Percentiles rank a stretch among this genome's conserved stretches.
Conservation (phyloP, 2,329 filamentous ascomycete species). For the Stenocarpella maydis region DNA sequence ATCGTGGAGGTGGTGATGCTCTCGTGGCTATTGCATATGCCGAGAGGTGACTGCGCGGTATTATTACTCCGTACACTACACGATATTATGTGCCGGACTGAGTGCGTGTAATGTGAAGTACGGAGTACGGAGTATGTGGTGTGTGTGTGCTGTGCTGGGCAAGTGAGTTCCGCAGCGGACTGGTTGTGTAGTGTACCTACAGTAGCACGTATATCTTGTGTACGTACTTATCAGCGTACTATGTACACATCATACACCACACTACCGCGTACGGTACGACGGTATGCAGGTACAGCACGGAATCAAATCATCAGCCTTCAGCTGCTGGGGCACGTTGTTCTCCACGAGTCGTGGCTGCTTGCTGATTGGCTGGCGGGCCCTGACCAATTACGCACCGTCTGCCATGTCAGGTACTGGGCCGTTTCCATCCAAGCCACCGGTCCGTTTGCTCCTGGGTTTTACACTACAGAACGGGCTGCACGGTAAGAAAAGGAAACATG, state of each 20-base stretch:
- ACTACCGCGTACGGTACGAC: no score
- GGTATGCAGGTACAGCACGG: slow-evolving; percentile 22
- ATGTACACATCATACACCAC: no score
- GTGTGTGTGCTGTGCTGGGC: not conserved
- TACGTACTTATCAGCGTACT: no score
- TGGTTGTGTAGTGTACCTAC: not conserved
- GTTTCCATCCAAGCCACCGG: slow-evolving; percentile 2
- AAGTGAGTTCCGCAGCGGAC: slow-evolving; percentile 22
- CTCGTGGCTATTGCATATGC: not conserved
- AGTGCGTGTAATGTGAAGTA: no score
- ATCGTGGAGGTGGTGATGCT: slow-evolving; percentile 22
- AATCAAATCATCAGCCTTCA: no score
- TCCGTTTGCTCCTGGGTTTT: no score
- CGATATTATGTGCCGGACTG: no score
- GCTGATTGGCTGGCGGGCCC: not conserved
- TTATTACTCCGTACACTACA: not conserved
- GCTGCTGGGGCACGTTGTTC: not conserved
- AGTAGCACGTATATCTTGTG: no score
- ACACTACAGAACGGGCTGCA: no score
- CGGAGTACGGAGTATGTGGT: no score
- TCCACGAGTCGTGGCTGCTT: not conserved
- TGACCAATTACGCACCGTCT: not conserved
- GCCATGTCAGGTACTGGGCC: not conserved
- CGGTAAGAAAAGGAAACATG: no score
- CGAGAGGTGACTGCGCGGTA: not conserved